phyloP scores from a whole-genome alignment of 1,284 basidiomycete species.

The Leccinum holopus region DNA sequence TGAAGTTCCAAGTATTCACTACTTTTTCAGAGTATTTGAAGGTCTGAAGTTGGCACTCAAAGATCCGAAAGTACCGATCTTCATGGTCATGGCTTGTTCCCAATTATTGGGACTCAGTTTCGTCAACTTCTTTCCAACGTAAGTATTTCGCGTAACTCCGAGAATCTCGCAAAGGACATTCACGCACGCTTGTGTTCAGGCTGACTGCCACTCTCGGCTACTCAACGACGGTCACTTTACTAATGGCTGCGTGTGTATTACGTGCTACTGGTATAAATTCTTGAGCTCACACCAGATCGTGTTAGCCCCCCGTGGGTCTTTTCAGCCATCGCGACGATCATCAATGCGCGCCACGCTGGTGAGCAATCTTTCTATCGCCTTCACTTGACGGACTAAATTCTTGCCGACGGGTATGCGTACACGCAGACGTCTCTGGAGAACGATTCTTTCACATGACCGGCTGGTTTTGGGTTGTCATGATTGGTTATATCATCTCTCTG shows the following conservation, averaged over 20 bases:
- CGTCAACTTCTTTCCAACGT: conserved; percentile 74
- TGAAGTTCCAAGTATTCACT: not conserved
- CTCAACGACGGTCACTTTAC: conserved; percentile 55
- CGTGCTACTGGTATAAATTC: conserved; percentile 15
- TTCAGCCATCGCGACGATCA: conserved; percentile 50
- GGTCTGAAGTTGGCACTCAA: conserved; percentile 55
- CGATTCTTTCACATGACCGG: conserved; percentile 19
- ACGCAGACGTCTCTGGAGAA: conserved; percentile 2
- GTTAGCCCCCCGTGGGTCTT: conserved; percentile 64
- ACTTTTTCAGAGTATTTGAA: conserved; percentile 43
- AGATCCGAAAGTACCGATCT: conserved; percentile 33
- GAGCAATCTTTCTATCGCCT: conserved; percentile 13
- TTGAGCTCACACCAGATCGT: not conserved
- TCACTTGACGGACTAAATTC: not conserved
- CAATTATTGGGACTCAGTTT: conserved; percentile 66
- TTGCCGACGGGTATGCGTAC: not conserved
- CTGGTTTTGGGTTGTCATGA: conserved; percentile 54
- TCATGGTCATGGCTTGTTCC: conserved; percentile 53
- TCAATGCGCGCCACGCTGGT: conserved; percentile 71
- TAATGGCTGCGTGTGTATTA: conserved; percentile 60
- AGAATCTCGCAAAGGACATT: conserved; percentile 1
- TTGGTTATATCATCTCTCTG: conserved; percentile 64
- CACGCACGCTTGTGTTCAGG: conserved; percentile 48
- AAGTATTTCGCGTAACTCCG: conserved; percentile 45
- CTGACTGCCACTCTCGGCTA: conserved; percentile 67